Evolutionary conservation across 2,329 filamentous ascomycete genomes (phyloP), one percentile per base, ranked within the genome.

Genomic region (Fusarium heterosporum): DNA sequence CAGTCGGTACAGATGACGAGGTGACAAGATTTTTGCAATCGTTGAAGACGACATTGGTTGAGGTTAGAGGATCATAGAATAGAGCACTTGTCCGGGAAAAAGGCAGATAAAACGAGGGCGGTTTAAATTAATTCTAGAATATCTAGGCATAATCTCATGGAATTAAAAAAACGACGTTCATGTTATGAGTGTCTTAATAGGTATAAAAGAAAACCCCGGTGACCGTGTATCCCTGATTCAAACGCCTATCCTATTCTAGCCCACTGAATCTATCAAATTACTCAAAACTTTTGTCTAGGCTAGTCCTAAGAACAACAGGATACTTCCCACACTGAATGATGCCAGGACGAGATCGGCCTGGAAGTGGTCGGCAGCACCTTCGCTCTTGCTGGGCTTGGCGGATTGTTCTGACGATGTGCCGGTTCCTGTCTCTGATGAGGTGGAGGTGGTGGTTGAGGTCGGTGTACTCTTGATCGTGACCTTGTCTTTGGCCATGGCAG

Each of bases 1-100:
- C 96, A 0, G 88, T 99, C 13, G 96, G 96, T 16, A 98, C 95
- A 1, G 92, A 96, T 77, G 81, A 87, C 2, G 96, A 99, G 79
- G 92, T 96, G 10, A 90, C 89, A 26, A 85, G 89, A 60, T 93
- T 98, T 74, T 76, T 99, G 71, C 80, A 82, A 19, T 89, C 94
- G 70, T 78, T 97, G 22, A 81, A 81, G 68, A 79, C 76, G 55
- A 80, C 80, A 3, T 71, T 88, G 55, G 78, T 71, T 3, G 82
- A 86, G 69, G 80, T 87, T 25, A 75, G 78, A 66, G 66, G 64
- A 10, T 63, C 54, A 17, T 72, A 61, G 51, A 57, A 19, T 67
- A 54, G 55, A 57, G 8, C 16, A 39, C 30, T 17, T 25, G 32
- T 19, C 32, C 4, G 19, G 49, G 47, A 39, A 29, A 28, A 62